Evolutionary conservation across 495 filamentous ascomycete species (phyloP), one percentile per base, ranked within the genome.

Genomic region (Penicillium soppii): DNA sequence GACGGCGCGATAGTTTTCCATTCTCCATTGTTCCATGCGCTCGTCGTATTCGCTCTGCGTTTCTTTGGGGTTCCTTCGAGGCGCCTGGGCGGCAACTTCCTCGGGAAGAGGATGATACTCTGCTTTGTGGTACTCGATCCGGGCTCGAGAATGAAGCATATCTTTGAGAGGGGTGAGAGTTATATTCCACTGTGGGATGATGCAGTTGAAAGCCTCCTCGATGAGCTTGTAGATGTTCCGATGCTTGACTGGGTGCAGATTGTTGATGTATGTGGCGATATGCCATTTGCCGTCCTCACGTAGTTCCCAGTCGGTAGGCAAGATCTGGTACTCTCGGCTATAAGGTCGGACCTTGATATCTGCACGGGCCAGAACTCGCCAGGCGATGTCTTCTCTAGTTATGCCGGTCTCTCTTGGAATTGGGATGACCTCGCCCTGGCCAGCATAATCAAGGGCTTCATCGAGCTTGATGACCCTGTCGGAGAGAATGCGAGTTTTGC

Each of bases 181-280:
- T 13, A 62, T 42, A 27, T 75, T 67, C 63, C 69, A 77, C n/a
- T 72, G 64, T 0, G 68, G 72, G 29, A 73, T 59, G 4, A 77
- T 41, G 19, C 62, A 59, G 13, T 70, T 69, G 37, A 78, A 70
- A 2, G 70, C 30, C 6, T 70, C 54, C 44, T 82, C 76, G n/a
- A 76, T 68, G 19, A 70, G 35, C 3, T 40, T 36, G 52, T 77
- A 76, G n/a, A 74, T 43, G 1, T 63, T 38, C 15, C 48, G 40
- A 29, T 74, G 50, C 16, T 60, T 61, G 10, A 47, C 37, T 0
- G 77, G 80, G 47, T 76, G 79, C 29, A 76, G 67, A 49, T 74
- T 74, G 55, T 74, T 76, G 59, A 76, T 76, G 56, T 77, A 82
- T 50, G 58, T 72, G 5, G 58, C 56, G 43, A 73, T 65, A 38